phyloP scores from a whole-genome alignment of 2,329 filamentous ascomycete genomes.

The Fusarium goolgardi region DNA sequence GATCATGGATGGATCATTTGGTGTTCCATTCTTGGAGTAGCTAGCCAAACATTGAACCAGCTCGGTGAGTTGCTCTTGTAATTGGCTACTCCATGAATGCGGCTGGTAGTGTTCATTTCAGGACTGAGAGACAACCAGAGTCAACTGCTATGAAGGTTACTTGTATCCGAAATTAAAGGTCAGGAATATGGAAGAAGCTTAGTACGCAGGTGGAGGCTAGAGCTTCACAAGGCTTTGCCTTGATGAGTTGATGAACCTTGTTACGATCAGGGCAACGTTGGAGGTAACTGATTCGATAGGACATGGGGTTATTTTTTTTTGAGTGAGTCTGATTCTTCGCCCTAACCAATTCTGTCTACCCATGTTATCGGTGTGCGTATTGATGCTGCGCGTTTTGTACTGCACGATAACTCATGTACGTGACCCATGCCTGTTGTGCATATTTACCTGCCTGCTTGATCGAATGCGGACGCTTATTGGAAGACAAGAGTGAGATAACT shows the following conservation, averaged over 20 bases:
- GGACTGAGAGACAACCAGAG: slow-evolving; percentile 17
- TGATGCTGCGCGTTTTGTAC: slow-evolving; percentile 1
- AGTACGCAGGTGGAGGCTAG: not conserved
- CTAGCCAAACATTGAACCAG: not conserved
- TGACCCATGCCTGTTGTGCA: slow-evolving; percentile 8
- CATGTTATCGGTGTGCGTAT: not conserved
- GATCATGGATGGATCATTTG: not conserved
- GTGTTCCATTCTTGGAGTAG: not conserved
- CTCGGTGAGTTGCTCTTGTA: not conserved
- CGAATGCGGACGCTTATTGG: not conserved
- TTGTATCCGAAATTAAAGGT: not conserved
- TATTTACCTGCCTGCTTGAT: not conserved
- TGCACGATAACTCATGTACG: slow-evolving; percentile 6
- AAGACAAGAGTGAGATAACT: slow-evolving; percentile 7
- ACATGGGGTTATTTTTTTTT: not conserved
- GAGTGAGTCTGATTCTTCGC: not conserved
- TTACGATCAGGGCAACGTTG: not conserved
- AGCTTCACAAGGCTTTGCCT: not conserved
- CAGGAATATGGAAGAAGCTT: not conserved
- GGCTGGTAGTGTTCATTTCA: not conserved
- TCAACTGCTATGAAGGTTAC: not conserved
- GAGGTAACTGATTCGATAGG: not conserved
- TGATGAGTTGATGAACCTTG: not conserved
- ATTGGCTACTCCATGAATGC: not conserved
- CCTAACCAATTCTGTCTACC: not conserved